phyloP scores from a whole-genome alignment of 208 protist genomes.

The Leishmania gerbilli region DNA sequence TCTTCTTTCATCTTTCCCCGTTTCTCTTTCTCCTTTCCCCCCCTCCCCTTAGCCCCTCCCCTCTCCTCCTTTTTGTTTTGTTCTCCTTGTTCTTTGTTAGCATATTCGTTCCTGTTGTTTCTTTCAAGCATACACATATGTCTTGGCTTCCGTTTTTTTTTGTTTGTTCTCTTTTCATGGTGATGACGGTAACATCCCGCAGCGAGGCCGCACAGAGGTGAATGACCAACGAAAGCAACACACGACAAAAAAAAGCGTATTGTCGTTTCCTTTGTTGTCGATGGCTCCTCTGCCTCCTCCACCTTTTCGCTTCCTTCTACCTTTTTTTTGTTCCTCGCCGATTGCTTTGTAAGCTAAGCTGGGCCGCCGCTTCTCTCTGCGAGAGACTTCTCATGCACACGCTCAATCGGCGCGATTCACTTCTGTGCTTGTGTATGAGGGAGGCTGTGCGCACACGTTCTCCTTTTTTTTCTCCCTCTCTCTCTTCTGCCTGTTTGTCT shows the following conservation, averaged over 20 bases:
- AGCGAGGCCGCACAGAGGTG: not conserved
- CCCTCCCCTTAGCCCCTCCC: not conserved
- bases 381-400: not conserved
- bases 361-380: not conserved
- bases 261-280: not conserved
- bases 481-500: not conserved
- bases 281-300: not conserved
- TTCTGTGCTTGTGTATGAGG: slow-evolving; percentile 2
- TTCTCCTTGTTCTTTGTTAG: not conserved
- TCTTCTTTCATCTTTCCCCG: not conserved
- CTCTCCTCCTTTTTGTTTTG: not conserved
- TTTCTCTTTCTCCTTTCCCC: not conserved
- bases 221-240: not conserved
- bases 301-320: not conserved
- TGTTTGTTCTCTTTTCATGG: not conserved
- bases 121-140: not conserved
- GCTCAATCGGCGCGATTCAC: not conserved
- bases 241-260: not conserved
- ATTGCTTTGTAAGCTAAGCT: not conserved
- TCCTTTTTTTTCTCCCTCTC: not conserved
- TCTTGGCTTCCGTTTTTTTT: not conserved
- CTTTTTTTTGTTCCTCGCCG: slow-evolving; percentile 9
- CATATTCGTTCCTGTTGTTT: not conserved
- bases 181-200: not conserved
- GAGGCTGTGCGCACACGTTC: not conserved